Percentiles rank a stretch among this genome's conserved stretches.
Conservation (phyloP, 345 rosid genomes). For the Salix exigua region DNA sequence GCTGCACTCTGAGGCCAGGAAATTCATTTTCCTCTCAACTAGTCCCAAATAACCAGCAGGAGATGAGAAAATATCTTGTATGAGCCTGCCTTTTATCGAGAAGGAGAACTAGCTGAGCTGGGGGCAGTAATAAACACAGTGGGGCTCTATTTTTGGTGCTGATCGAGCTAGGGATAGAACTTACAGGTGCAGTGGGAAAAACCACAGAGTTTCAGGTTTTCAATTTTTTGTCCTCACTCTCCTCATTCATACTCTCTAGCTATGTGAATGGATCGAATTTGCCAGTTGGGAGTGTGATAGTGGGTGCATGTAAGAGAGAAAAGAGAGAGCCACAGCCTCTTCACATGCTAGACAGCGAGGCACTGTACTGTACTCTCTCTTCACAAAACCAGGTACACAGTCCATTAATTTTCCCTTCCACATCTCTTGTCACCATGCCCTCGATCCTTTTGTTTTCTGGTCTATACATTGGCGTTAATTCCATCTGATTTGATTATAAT, state of each 20-base stretch:
- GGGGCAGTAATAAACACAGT: not conserved
- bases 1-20: slow-evolving; percentile 51
- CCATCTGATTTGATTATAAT: not conserved
- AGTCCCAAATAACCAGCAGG: not conserved
- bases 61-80: not conserved
- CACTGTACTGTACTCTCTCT: slow-evolving; percentile 42
- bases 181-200: slow-evolving; percentile 2
- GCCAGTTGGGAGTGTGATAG: slow-evolving; percentile 41
- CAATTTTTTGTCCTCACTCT: slow-evolving; percentile 35
- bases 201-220: slow-evolving; percentile 19
- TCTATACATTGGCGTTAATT: not conserved
- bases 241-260: slow-evolving; percentile 11
- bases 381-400: slow-evolving; percentile 43
- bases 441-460: not conserved
- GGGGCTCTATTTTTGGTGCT: not conserved
- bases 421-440: slow-evolving; percentile 9
- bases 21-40: slow-evolving; percentile 31
- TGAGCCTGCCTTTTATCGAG: not conserved
- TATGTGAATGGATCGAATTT: slow-evolving; percentile 27
- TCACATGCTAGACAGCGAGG: slow-evolving; percentile 72
- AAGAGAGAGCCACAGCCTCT: slow-evolving; percentile 22
- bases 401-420: slow-evolving; percentile 44
- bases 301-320: slow-evolving; percentile 24
- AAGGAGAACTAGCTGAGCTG: not conserved
- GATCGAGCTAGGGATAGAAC: not conserved